A percentile compares a stretch with the other conserved stretches of the same genome.
phyloP scores from a whole-genome alignment of 352 stramenopile genomes.

The Phytophthora colocasiae region DNA sequence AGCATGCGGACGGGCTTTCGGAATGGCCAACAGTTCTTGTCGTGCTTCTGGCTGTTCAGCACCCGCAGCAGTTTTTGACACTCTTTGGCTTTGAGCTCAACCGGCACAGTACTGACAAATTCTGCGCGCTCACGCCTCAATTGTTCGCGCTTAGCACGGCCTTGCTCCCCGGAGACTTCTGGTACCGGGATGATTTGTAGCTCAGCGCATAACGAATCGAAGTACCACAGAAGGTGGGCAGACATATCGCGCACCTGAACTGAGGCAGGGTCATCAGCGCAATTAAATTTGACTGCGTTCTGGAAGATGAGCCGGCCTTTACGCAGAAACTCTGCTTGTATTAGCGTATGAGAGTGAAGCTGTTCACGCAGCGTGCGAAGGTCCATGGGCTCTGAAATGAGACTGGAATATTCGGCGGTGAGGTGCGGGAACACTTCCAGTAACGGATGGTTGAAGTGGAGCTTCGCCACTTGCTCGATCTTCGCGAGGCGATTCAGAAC shows the following conservation, averaged over 20 bases:
- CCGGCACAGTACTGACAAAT: constrained; percentile 55
- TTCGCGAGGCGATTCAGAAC: constrained; percentile 75
- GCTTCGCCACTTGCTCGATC: constrained; percentile 82
- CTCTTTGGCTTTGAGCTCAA: constrained; percentile 86
- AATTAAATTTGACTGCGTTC: constrained; percentile 88
- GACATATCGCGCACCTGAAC: constrained; percentile 86
- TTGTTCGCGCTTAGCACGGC: constrained; percentile 46
- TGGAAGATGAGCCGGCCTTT: constrained; percentile 81
- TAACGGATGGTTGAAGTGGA: constrained; percentile 83
- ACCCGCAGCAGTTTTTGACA: constrained; percentile 80
- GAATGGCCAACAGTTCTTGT: constrained; percentile 90
- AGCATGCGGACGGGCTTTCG: constrained; percentile 77
- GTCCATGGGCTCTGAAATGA: constrained; percentile 87
- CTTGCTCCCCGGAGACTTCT: constrained; percentile 32
- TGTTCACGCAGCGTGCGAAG: constrained; percentile 75
- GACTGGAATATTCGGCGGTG: constrained; percentile 57
- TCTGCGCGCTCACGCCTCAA: constrained; percentile 62
- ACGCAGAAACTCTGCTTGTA: constrained; percentile 65
- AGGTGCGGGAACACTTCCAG: constrained; percentile 82
- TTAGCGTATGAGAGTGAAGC: constrained; percentile 62
- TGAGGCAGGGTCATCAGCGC: constrained; percentile 70
- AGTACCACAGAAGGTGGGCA: constrained; percentile 83
- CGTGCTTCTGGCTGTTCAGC: constrained; percentile 88
- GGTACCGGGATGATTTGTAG: constrained; percentile 42
- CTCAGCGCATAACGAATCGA: constrained; percentile 84